Conservation (phyloP, 441 rosid genomes). For the Populus hybrid region DNA sequence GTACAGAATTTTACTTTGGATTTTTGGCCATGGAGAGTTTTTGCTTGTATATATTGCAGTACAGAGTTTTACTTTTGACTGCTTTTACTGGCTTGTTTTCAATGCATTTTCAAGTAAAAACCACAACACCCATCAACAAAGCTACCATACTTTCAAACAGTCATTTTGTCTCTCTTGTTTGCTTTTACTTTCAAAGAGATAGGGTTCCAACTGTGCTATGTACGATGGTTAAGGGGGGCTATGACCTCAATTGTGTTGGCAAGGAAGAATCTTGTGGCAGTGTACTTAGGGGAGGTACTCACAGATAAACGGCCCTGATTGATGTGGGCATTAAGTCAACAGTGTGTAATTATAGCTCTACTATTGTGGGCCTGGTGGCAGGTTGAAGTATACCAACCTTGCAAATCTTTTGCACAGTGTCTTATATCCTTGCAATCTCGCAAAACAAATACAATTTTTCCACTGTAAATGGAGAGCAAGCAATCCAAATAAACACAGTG, state of each 20-base stretch:
- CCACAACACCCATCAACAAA: no score
- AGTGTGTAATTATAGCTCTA: no score
- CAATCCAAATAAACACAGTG: not conserved
- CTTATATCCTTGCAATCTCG: not conserved
- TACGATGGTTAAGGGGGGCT: not conserved
- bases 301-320: no score
- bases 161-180: not conserved
- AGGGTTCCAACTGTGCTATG: conserved; percentile 1
- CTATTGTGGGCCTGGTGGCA: no score
- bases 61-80: conserved; percentile 22
- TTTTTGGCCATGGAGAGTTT: not conserved
- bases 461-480: not conserved
- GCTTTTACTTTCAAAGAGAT: conserved; percentile 15
- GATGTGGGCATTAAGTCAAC: no score
- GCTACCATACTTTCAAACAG: not conserved
- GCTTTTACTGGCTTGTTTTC: conserved; percentile 9
- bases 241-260: conserved; percentile 2
- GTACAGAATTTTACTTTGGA: not conserved
- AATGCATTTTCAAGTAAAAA: no score
- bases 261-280: conserved; percentile 6
- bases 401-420: not conserved
- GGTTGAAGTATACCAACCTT: not conserved
- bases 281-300: not conserved
- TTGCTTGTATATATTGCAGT: not conserved
- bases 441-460: not conserved